Percentiles rank a stretch among this genome's conserved stretches.
These are phyloP conservation scores for Penicillium sp. DNA, from an alignment of 2,329 filamentous ascomycete genomes.

Conservation along the genomic window DNA sequence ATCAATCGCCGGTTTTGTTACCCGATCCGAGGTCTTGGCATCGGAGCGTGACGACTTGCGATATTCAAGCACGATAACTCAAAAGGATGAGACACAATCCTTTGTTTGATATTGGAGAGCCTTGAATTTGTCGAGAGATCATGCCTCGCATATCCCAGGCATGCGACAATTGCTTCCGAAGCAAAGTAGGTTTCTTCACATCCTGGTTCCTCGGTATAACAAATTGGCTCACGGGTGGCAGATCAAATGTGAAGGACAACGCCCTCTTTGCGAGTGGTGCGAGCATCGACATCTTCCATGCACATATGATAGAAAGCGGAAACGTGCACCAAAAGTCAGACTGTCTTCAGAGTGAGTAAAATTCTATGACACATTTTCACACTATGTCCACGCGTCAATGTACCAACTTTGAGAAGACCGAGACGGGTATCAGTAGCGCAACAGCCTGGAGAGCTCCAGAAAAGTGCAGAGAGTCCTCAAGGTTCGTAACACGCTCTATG, in stretches of 20 bases:
- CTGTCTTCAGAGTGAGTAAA: background rate
- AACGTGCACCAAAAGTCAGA: slow-evolving; percentile 1
- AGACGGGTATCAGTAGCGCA: background rate
- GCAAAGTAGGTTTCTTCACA: background rate
- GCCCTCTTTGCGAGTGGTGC: slow-evolving; percentile 3
- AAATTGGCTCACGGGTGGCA: background rate
- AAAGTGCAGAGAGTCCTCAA: background rate
- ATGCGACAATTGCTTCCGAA: slow-evolving; percentile 6
- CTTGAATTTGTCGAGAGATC: background rate
- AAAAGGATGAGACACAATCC: no score
- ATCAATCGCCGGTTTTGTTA: background rate
- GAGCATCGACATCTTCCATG: slow-evolving; percentile 2
- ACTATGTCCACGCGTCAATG: no score
- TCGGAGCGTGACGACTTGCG: background rate
- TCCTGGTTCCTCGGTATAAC: background rate
- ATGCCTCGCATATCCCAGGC: background rate
- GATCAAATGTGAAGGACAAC: slow-evolving; percentile 6
- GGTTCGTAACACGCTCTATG: background rate
- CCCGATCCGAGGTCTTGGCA: background rate
- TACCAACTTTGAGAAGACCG: background rate
- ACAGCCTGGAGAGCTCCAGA: background rate
- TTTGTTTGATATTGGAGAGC: no score
- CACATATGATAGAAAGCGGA: slow-evolving; percentile 6
- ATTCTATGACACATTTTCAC: background rate
- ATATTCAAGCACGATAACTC: background rate